Conservation (phyloP, 2,329 filamentous ascomycete genomes). For the Davidsoniella neocaledoniae region DNA sequence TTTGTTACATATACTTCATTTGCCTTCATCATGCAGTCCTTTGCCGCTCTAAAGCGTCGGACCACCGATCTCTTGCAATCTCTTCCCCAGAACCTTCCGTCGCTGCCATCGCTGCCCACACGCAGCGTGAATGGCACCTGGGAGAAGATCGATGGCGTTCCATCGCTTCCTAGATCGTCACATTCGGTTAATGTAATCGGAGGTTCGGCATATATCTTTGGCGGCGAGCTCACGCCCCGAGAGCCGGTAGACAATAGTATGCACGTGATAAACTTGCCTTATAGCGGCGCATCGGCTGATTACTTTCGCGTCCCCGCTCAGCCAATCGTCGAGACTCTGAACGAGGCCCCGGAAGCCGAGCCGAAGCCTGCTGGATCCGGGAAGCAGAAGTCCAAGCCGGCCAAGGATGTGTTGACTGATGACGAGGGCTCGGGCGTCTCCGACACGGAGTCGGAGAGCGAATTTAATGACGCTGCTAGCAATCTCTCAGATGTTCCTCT, state of each 20-base stretch:
- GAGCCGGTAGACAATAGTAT: constrained; percentile 58
- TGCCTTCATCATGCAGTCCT: constrained; percentile 29
- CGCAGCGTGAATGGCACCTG: constrained; percentile 38
- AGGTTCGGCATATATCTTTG: constrained; percentile 50
- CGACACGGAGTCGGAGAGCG: constrained; percentile 16
- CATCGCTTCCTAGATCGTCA: constrained; percentile 51
- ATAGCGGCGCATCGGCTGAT: constrained; percentile 39
- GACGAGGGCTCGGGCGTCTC: constrained; percentile 10
- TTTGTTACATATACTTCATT: no score
- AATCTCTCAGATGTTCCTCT: constrained; percentile 28
- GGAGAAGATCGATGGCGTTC: constrained; percentile 35
- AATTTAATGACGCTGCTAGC: constrained; percentile 16
- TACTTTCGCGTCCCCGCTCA: constrained; percentile 39
- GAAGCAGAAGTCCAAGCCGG: background rate
- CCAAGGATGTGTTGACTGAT: constrained; percentile 11
- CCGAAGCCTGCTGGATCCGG: constrained; percentile 15
- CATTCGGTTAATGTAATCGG: constrained; percentile 49
- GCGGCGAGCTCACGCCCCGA: constrained; percentile 52
- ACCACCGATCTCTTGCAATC: constrained; percentile 36
- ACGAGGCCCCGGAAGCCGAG: constrained; percentile 17
- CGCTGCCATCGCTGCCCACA: constrained; percentile 15
- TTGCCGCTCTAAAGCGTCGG: constrained; percentile 36
- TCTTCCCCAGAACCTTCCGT: constrained; percentile 23
- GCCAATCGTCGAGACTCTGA: constrained; percentile 15
- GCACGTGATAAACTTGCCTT: constrained; percentile 46